phyloP scores from a whole-genome alignment of 2,329 filamentous ascomycete species.

The Monilinia aucupariae region DNA sequence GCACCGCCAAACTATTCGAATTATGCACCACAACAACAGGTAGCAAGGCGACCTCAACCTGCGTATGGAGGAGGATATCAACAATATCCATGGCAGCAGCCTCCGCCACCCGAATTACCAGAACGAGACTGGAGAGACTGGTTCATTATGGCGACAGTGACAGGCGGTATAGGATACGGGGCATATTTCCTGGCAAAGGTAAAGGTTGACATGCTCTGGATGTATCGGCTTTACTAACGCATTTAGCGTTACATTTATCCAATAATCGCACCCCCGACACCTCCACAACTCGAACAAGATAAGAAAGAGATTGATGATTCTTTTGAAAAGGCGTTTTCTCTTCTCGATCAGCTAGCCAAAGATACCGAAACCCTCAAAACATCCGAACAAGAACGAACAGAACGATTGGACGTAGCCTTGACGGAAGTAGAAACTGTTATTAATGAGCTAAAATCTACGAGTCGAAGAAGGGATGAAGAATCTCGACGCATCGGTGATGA shows the following conservation, averaged over 20 bases:
- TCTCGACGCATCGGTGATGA: constrained; percentile 81
- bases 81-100: constrained; percentile 53
- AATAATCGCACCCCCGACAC: constrained; percentile 86
- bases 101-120: constrained; percentile 54
- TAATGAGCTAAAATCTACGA: constrained; percentile 72
- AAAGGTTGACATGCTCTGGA: constrained; percentile 24
- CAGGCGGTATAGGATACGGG: constrained; percentile 83
- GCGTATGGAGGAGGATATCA: constrained; percentile 45
- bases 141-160: constrained; percentile 98
- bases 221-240: neutral
- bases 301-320: constrained; percentile 89
- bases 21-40: constrained; percentile 42
- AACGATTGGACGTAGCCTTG: constrained; percentile 75
- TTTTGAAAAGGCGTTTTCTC: constrained; percentile 84
- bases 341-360: constrained; percentile 85
- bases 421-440: constrained; percentile 81
- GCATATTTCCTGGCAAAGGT: constrained; percentile 85
- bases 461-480: constrained; percentile 79
- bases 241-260: constrained; percentile 80
- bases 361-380: constrained; percentile 86
- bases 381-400: constrained; percentile 77
- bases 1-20: constrained; percentile 37
- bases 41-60: constrained; percentile 36
- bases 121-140: constrained; percentile 94
- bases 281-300: constrained; percentile 88